Base-by-base conservation (phyloP, 495 filamentous ascomycete genomes). In the Bacidia rubella region DNA sequence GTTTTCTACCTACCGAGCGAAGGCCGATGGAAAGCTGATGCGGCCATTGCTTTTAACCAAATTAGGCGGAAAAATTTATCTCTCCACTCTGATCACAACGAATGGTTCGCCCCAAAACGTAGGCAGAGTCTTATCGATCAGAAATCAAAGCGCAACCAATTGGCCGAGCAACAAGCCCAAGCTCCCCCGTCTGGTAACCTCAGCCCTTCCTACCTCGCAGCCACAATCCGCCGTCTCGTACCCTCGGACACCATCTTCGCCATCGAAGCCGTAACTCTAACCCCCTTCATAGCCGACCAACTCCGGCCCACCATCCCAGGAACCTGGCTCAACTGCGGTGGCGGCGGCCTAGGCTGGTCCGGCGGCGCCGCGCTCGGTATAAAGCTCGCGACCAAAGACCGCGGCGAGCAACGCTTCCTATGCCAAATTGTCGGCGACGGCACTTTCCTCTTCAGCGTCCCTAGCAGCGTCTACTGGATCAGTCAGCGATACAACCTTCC, bases 311-410 rank as follows among this genome's bases (percentile, higher is more conserved):
- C 78, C 12, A 56, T 80, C 1, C 90, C 89, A 0, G 86, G 89
- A 3, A 81, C 80, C 7, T 92, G 87, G 82, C 81, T 95, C 62
- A 95, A 94, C 70, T 97, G 90, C 64, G 90, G 90, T 12, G 90
- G 90, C 27, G 90, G 90, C 32, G 90, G 90, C 2, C 74, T 96
- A 0, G 90, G 90, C 19, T 97, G 90, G 90, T 90, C 85, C n/a
- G 90, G 90, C 20, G 90, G 90, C 42, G 90, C 77, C 51, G 79
- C 86, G 1, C 66, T 94, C 2, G 90, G 90, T 15, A 87, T 95
- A 63, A 95, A 95, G 64, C 75, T 97, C 22, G 90, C 88, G 3
- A 76, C 79, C 0, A 65, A 5, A 27, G 32, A 55, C 44, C 19
- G 43, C 48, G 66, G 73, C 24, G 69, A 65, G 41, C 76, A 78